Evolutionary conservation across 768 basidiomycete species (phyloP).

Genomic region (Lactarius tabidus): DNA sequence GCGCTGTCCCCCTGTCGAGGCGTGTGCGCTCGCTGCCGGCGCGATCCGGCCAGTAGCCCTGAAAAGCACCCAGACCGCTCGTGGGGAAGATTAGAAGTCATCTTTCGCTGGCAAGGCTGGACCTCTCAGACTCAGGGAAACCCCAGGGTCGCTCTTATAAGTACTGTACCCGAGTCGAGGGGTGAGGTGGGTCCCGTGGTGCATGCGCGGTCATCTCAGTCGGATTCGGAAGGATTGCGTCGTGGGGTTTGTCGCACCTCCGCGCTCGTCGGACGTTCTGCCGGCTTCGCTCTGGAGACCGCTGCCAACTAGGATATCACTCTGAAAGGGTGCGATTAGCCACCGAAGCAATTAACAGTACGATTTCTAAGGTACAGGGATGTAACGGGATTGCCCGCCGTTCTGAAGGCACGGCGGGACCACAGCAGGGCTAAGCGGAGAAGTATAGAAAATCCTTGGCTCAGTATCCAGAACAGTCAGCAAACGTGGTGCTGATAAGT

Average conservation of each 20-base stretch:
- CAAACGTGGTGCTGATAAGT: slow-evolving; percentile 2
- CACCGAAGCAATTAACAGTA: slow-evolving; percentile 2
- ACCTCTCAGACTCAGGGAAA: background rate
- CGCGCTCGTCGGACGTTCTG: slow-evolving; percentile 24
- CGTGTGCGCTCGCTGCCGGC: slow-evolving; percentile 14
- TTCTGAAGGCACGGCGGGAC: background rate
- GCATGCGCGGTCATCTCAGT: slow-evolving; percentile 10
- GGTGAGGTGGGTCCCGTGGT: slow-evolving; percentile 11
- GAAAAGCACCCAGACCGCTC: slow-evolving; percentile 23
- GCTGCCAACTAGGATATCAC: slow-evolving; percentile 13
- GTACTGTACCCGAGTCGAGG: background rate
- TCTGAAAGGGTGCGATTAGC: slow-evolving; percentile 13
- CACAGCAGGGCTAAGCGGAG: background rate
- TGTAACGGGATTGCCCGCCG: slow-evolving; percentile 7
- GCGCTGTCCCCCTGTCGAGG: slow-evolving; percentile 5
- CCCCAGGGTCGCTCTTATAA: too few relatives aligned
- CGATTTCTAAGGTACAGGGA: slow-evolving; percentile 16
- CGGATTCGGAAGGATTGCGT: slow-evolving; percentile 7
- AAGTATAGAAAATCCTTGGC: slow-evolving; percentile 8
- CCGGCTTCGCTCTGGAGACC: slow-evolving; percentile 13
- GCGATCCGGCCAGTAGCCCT: slow-evolving; percentile 20
- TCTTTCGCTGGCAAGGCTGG: slow-evolving; percentile 1
- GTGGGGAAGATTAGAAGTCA: slow-evolving; percentile 9
- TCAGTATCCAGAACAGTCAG: slow-evolving; percentile 9
- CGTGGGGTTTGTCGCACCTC: slow-evolving; percentile 21